Evolutionary conservation across 2,329 filamentous ascomycete genomes (phyloP), one percentile per base, ranked within the genome.

Genomic region (Aureobasidium melanogenum): DNA sequence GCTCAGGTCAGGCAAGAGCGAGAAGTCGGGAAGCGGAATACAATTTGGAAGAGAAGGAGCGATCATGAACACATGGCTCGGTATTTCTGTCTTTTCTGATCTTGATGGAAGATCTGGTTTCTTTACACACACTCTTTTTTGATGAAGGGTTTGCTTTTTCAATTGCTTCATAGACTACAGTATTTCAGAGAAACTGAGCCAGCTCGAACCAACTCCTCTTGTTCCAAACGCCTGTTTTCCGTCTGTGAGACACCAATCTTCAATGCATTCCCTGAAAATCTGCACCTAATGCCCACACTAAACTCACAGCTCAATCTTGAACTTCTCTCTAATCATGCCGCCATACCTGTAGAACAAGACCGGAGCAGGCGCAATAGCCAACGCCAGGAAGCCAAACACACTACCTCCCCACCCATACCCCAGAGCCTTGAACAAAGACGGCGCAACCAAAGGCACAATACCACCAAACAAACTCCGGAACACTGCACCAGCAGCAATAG

Each of bases 381-480:
- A 63, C 30, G 71, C 66, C 17, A 78, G 55, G 57, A 82, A 80
- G 1, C 69, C 79, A 66, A 81, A 80, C 1, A 78, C 70, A 28
- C 72, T 76, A n/a, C 80, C 74, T 1, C 78, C 78, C 78, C 78
- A 81, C 2, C 79, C 79, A 63, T 79, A 76, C 0, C 78, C 79
- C 9, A 79, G 43, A 15, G 67, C 71, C 1, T 79, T 73, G 54
- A 80, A 76, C 44, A 81, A 62, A 0, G 61, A 63, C 0, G 77
- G 77, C 3, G 77, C 77, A 51, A 79, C 71, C 3, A 80, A 65
- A 0, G 79, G 79, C 24, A 80, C 71, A 0, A 80, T 66, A 5
- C 78, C 79, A 5, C 79, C 78, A 17, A 80, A 67, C 1, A 81
- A 41, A 50, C 72, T 75, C 22, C 79, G 68, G 58, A 80, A 80